Conservation (phyloP, 371 early-diverging fungal species). For the Circinella minor region DNA sequence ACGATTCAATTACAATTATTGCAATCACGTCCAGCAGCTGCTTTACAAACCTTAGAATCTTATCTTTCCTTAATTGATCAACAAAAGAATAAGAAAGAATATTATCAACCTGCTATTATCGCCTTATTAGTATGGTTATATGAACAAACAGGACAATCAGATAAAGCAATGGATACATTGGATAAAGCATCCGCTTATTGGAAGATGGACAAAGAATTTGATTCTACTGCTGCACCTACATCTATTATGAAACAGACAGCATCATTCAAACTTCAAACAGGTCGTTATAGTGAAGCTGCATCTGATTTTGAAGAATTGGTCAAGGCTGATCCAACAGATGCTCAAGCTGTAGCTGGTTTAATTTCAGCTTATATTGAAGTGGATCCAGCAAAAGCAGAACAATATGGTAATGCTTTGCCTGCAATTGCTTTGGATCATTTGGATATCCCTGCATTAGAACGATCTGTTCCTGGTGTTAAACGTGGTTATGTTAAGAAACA, state of each 20-base stretch:
- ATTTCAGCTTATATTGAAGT: slow-evolving; percentile 71
- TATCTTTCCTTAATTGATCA: slow-evolving; percentile 47
- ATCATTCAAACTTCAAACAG: slow-evolving; percentile 68
- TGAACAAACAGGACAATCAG: slow-evolving; percentile 65
- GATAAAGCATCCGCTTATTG: slow-evolving; percentile 63
- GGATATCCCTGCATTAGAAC: slow-evolving; percentile 62
- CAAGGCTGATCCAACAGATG: slow-evolving; percentile 69
- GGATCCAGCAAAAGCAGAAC: slow-evolving; percentile 70
- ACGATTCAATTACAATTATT: slow-evolving; percentile 67
- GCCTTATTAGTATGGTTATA: slow-evolving; percentile 76
- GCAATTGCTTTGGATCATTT: slow-evolving; percentile 44
- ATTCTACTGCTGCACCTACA: slow-evolving; percentile 28
- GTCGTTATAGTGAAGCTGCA: slow-evolving; percentile 67
- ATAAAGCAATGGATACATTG: slow-evolving; percentile 61
- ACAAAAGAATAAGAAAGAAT: slow-evolving; percentile 26
- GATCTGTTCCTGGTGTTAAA: slow-evolving; percentile 67
- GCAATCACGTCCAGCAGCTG: slow-evolving; percentile 56
- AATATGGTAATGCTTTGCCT: slow-evolving; percentile 67
- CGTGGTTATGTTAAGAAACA: slow-evolving; percentile 62
- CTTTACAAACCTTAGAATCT: slow-evolving; percentile 52
- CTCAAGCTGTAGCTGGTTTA: slow-evolving; percentile 70
- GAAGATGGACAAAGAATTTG: slow-evolving; percentile 42
- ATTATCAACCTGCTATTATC: slow-evolving; percentile 67
- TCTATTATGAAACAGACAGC: slow-evolving; percentile 72
- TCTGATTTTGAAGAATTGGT: slow-evolving; percentile 74